These are phyloP conservation scores for Dimargaris xerosporica DNA, from an alignment of 192 early-diverging fungal species.

Conservation along the genomic window DNA sequence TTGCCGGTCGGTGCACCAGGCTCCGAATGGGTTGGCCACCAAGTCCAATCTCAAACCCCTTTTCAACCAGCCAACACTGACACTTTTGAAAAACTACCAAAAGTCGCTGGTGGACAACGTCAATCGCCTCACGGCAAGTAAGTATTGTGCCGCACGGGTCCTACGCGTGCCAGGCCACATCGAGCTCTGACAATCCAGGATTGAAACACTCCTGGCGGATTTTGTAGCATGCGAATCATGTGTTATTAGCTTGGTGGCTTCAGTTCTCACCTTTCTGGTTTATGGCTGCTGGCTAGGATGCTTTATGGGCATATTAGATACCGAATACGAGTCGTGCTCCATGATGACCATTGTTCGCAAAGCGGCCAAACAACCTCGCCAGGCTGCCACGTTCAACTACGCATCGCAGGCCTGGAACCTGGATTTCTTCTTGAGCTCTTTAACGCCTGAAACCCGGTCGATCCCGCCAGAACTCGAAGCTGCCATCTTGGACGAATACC, in stretches of 20 bases:
- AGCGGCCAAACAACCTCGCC: conserved; percentile 19
- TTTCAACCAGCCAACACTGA: background rate
- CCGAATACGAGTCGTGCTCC: conserved; percentile 22
- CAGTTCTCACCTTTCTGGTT: no score
- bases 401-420: conserved; percentile 36
- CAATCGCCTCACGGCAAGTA: conserved; percentile 18
- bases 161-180: no score
- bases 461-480: conserved; percentile 17
- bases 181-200: no score
- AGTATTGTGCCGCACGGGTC: no score
- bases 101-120: conserved; percentile 26
- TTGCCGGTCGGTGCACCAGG: no score
- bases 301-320: conserved; percentile 8
- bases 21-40: no score
- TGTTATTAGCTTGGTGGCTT: no score
- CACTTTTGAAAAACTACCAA: conserved; percentile 10
- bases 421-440: conserved; percentile 28
- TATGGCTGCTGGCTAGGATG: no score
- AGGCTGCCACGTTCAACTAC: conserved; percentile 22
- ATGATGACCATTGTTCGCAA: conserved; percentile 21
- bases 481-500: conserved; percentile 20
- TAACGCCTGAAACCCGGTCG: conserved; percentile 11
- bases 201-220: no score
- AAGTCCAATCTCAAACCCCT: conserved; percentile 4
- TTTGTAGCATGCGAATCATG: no score